Base-by-base conservation (phyloP, 192 early-diverging fungal genomes). In the Dimargaris xerosporica region DNA sequence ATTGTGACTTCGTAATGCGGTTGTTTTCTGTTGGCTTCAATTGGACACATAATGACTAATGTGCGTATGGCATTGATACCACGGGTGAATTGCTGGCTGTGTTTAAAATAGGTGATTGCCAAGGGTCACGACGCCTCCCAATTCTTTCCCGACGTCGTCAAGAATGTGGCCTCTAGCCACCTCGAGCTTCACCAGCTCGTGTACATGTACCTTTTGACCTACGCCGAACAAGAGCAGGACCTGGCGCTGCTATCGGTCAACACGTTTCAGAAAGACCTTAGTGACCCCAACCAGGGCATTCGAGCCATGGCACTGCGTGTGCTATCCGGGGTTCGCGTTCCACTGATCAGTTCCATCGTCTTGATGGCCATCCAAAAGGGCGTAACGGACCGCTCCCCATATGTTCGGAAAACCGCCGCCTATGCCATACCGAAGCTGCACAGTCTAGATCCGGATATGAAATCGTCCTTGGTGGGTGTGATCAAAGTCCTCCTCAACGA, bases 141-240 rank as follows among this genome's bases (percentile, higher is more conserved):
- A 70, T 91, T 88, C 71, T 98, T 91, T 65, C 83, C 88, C 39
- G 87, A 91, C 64, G 94, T 99, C 17, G 93, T 99, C 61, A 99
- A 97, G 72, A 97, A 96, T 71, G 96, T 99, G 0, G 93, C 91
- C 0, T 89, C 93, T 12, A 78, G 77, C 9, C 91, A 87, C 59
- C 75, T 94, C 62, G 90, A 93, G 64, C 81, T 96, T 39, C 84
- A 93, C 39, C 91, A 93, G 62, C 79, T 99, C 4, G 96, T 99
- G 26, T 95, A 94, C 76, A 95, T 96, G 63, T 99, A 94, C 68
- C 73, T 99, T 19, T 69, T 93, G 61, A 85, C 90, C 50, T 99
- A 98, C 68, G 93, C 93, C 10, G 93, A 96, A 67, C 83, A 91
- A 72, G 93, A 99, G 66, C 96, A 88, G 46, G 96, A 99, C 71